These are phyloP conservation scores for Eucalyptus pauciflora DNA, from an alignment of 345 rosid species.

Conservation along the genomic window DNA sequence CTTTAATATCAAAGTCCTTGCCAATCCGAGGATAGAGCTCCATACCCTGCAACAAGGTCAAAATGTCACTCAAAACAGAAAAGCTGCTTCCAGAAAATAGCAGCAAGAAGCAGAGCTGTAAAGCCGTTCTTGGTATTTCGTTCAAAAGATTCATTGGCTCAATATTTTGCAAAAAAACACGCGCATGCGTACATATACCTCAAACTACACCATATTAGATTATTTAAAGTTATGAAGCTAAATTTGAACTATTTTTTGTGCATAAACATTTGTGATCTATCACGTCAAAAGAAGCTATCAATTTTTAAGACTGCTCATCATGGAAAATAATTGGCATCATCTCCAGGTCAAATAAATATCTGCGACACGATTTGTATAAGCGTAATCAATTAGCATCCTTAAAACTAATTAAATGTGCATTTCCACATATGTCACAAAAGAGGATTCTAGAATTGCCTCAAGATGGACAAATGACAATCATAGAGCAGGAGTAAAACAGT, in stretches of 20 bases:
- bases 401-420: not conserved
- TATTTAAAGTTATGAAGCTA: not conserved
- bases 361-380: not conserved
- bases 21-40: conserved; percentile 98
- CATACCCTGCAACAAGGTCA: conserved; percentile 66
- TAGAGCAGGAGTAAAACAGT: not conserved
- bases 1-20: conserved; percentile 90
- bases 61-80: not conserved
- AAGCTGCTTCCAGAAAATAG: not conserved
- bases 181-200: not conserved
- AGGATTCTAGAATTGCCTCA: not conserved
- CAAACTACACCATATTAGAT: not conserved
- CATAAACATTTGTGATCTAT: not conserved
- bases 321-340: not conserved
- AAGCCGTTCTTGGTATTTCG: not conserved
- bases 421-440: not conserved
- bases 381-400: not conserved
- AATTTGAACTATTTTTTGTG: not conserved
- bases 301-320: not conserved
- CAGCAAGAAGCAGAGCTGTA: not conserved
- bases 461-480: not conserved
- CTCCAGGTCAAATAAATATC: not conserved
- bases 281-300: not conserved
- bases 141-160: not conserved
- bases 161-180: not conserved